These are phyloP conservation scores for Coleophoma cylindrospora DNA, from an alignment of 2,329 filamentous ascomycete genomes.

Conservation along the genomic window DNA sequence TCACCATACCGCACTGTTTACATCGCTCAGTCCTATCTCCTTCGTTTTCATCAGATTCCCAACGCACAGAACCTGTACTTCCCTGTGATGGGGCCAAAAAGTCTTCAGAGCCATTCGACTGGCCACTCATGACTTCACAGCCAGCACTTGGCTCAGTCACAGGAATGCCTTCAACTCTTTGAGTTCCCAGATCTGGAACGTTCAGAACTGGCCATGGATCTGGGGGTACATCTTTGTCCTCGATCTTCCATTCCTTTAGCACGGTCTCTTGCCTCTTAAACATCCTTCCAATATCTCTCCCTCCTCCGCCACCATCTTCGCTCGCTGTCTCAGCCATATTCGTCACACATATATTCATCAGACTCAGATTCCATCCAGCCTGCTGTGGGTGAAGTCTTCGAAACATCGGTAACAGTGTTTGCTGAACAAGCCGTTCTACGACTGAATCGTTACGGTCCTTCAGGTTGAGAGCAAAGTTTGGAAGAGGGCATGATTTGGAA, in stretches of 20 bases:
- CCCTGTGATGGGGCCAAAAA: constrained; percentile 16
- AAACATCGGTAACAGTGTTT: constrained; percentile 68
- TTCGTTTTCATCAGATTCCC: constrained; percentile 11
- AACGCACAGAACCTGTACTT: constrained; percentile 1
- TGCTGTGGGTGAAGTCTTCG: constrained; percentile 63
- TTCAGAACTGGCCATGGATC: constrained; percentile 6
- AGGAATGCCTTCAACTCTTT: background rate
- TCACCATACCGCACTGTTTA: constrained; percentile 34
- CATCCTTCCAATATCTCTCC: constrained; percentile 77
- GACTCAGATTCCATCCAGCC: constrained; percentile 68
- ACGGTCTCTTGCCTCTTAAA: constrained; percentile 70
- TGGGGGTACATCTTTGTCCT: constrained; percentile 34
- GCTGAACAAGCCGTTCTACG: constrained; percentile 64
- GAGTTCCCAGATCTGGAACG: background rate
- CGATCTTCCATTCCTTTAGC: constrained; percentile 61
- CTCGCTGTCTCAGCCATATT: constrained; percentile 66
- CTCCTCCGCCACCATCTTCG: constrained; percentile 40
- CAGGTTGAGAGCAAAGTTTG: constrained; percentile 66
- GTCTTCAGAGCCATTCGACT: constrained; percentile 21
- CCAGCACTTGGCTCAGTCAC: constrained; percentile 23
- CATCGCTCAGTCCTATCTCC: constrained; percentile 28
- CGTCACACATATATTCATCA: constrained; percentile 82
- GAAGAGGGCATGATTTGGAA: constrained; percentile 71
- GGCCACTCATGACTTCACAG: constrained; percentile 13
- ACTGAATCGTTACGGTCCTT: constrained; percentile 51